These are phyloP conservation scores for Petunia axillaris DNA, from an alignment of 257 asterid species.

Conservation along the genomic window DNA sequence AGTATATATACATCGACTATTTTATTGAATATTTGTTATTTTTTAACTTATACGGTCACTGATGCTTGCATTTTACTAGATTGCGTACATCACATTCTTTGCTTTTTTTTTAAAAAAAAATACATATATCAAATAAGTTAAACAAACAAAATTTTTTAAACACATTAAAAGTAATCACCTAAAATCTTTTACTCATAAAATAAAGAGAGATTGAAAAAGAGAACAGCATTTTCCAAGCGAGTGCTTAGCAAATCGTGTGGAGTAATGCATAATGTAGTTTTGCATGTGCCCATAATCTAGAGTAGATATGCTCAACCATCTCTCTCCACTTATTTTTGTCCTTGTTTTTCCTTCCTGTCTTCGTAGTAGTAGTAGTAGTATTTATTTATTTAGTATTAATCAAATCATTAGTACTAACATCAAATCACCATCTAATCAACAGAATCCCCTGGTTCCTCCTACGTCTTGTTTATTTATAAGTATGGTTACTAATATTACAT, in stretches of 20 bases:
- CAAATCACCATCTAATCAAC: constrained; percentile 35
- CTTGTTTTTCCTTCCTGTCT: background rate
- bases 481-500: background rate
- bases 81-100: too few species aligned
- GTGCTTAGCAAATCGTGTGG: constrained; percentile 28
- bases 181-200: background rate
- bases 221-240: background rate
- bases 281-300: constrained; percentile 54
- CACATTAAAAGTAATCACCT: too few species aligned
- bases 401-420: constrained; percentile 40
- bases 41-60: too few species aligned
- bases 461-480: background rate
- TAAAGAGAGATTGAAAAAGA: background rate
- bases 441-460: constrained; percentile 42
- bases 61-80: too few species aligned
- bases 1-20: too few species aligned
- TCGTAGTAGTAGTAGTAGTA: background rate
- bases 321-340: constrained; percentile 25
- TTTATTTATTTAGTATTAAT: constrained; percentile 26
- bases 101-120: too few species aligned
- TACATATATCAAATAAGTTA: too few species aligned
- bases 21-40: too few species aligned
- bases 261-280: constrained; percentile 30
- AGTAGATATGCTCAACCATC: constrained; percentile 42
- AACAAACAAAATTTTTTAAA: too few species aligned